These are phyloP conservation scores for Vitis hybrid DNA, from an alignment of 177 flowering plant species.

Conservation along the genomic window DNA sequence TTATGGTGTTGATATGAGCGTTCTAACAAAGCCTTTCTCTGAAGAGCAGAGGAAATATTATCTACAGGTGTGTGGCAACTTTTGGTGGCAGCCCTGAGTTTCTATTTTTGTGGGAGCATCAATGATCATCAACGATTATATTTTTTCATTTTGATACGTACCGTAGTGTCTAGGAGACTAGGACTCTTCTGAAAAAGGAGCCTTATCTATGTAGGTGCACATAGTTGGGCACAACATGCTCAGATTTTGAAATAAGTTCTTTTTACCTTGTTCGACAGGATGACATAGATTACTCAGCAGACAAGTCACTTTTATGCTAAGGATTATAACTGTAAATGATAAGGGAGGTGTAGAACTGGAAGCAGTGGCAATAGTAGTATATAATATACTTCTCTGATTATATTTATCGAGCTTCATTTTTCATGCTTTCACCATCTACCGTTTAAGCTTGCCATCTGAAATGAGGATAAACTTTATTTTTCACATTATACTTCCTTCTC, in stretches of 20 bases:
- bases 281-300: too few relatives aligned
- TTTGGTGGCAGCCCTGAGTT: slow-evolving; percentile 1
- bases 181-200: too few relatives aligned
- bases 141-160: too few relatives aligned
- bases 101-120: background rate
- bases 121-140: background rate
- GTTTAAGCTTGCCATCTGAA: too few relatives aligned
- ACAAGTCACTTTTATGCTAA: background rate
- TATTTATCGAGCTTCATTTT: too few relatives aligned
- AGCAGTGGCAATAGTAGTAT: background rate
- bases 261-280: too few relatives aligned
- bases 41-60: slow-evolving; percentile 91
- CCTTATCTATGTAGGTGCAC: too few relatives aligned
- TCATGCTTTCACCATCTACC: too few relatives aligned
- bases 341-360: background rate
- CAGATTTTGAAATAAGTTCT: too few relatives aligned
- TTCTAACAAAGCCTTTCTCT: slow-evolving; percentile 63
- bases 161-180: too few relatives aligned
- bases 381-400: background rate
- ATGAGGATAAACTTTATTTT: background rate
- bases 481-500: background rate
- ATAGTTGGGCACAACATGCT: too few relatives aligned
- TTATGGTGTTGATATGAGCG: slow-evolving; percentile 93
- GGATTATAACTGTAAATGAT: background rate
- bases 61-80: slow-evolving; percentile 52